phyloP scores from a whole-genome alignment of 257 asterid species.

The Ilex asprella region DNA sequence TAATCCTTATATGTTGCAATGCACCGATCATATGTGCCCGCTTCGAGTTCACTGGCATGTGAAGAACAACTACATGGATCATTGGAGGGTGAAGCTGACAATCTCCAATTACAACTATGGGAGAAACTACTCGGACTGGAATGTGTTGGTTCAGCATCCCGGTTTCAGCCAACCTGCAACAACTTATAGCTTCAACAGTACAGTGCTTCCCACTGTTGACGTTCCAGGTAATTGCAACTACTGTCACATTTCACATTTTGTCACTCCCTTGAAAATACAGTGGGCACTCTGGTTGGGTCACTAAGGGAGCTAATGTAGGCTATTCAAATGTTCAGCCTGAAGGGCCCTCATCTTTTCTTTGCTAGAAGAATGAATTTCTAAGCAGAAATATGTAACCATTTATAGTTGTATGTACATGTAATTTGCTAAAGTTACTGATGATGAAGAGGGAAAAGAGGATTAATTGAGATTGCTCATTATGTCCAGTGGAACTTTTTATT shows the following conservation, averaged over 20 bases:
- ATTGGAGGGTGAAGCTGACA: conserved; percentile 69
- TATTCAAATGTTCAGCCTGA: background rate
- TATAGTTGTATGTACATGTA: no score
- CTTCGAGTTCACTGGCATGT: conserved; percentile 70
- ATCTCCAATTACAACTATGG: conserved; percentile 52
- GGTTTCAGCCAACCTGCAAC: conserved; percentile 39
- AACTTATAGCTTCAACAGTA: conserved; percentile 43
- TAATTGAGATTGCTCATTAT: no score
- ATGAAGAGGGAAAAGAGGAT: no score
- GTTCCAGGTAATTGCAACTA: conserved; percentile 28
- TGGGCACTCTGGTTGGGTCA: background rate
- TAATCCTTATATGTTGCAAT: conserved; percentile 39
- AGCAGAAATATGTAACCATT: background rate
- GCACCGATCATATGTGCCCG: conserved; percentile 78
- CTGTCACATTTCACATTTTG: background rate
- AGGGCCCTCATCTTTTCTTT: no score
- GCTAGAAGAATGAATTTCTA: background rate
- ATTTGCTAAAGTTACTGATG: no score
- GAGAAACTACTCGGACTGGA: conserved; percentile 58
- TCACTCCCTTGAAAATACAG: background rate
- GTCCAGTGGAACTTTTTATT: no score
- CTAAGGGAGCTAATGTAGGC: background rate
- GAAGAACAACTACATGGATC: conserved; percentile 35
- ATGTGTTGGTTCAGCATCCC: conserved; percentile 60
- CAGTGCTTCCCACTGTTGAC: conserved; percentile 35